phyloP scores from a whole-genome alignment of 805 yeast genomes.

The Kazachstania africana region DNA sequence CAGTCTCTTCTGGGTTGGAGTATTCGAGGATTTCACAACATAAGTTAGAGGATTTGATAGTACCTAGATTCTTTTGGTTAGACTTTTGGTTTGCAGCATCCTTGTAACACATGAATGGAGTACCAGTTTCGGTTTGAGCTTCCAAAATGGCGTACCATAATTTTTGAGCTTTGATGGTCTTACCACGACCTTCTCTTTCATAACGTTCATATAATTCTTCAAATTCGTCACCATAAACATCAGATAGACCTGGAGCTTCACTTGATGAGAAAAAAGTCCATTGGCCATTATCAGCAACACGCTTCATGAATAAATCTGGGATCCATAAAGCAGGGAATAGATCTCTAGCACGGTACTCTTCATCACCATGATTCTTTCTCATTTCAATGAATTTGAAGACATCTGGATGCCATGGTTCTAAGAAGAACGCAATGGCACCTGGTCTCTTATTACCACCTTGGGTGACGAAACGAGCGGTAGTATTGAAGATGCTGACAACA shows the following conservation, averaged over 20 bases:
- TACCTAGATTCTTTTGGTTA: conserved; percentile 84
- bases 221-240: conserved; percentile 75
- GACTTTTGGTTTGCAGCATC: conserved; percentile 80
- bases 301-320: conserved; percentile 84
- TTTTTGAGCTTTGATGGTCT: conserved; percentile 71
- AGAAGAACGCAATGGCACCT: conserved; percentile 85
- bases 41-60: conserved; percentile 81
- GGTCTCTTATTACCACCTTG: conserved; percentile 98
- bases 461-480: conserved; percentile 91
- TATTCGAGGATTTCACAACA: conserved; percentile 91
- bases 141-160: conserved; percentile 81
- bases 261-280: conserved; percentile 89
- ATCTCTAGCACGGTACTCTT: conserved; percentile 85
- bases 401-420: conserved; percentile 96
- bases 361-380: conserved; percentile 89
- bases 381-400: conserved; percentile 73
- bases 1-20: conserved; percentile 78
- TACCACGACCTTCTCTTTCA: conserved; percentile 50
- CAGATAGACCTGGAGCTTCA: conserved; percentile 74
- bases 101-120: conserved; percentile 85
- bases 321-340: conserved; percentile 87
- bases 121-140: conserved; percentile 91
- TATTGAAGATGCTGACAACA: conserved; percentile 85
- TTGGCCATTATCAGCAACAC: conserved; percentile 64
- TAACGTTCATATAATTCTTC: conserved; percentile 55